Evolutionary conservation across 495 filamentous ascomycete genomes (phyloP).

Genomic region (Xylaria telfairii): DNA sequence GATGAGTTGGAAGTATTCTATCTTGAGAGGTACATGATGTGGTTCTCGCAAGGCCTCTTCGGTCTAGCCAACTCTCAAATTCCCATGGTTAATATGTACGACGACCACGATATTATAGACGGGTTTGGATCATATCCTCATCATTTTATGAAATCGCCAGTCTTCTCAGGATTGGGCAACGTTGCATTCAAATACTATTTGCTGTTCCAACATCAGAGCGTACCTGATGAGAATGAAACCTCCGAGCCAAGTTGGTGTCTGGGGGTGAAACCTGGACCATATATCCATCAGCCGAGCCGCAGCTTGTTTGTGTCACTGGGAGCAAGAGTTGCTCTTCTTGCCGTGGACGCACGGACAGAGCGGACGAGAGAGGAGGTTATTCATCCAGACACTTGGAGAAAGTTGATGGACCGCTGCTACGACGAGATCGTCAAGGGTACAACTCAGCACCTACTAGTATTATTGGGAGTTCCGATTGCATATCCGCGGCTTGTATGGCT

Average conservation of each 20-base stretch:
- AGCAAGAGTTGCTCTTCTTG: slow-evolving; percentile 77
- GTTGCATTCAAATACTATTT: slow-evolving; percentile 98
- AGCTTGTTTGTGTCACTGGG: slow-evolving; percentile 88
- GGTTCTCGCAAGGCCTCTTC: slow-evolving; percentile 96
- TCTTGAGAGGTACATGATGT: slow-evolving; percentile 80
- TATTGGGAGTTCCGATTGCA: slow-evolving; percentile 86
- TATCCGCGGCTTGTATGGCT: slow-evolving; percentile 86
- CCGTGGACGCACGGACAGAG: slow-evolving; percentile 90
- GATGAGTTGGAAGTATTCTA: slow-evolving; percentile 87
- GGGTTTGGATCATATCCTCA: slow-evolving; percentile 93
- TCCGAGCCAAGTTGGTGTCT: slow-evolving; percentile 93
- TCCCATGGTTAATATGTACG: slow-evolving; percentile 97
- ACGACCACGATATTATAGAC: slow-evolving; percentile 98
- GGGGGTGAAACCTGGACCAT: slow-evolving; percentile 80
- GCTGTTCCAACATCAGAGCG: slow-evolving; percentile 95
- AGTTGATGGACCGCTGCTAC: slow-evolving; percentile 83
- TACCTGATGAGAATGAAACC: slow-evolving; percentile 75
- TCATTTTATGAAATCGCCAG: slow-evolving; percentile 87
- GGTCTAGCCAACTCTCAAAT: slow-evolving; percentile 92
- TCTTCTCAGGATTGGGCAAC: slow-evolving; percentile 86
- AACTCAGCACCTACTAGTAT: slow-evolving; percentile 85
- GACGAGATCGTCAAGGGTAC: slow-evolving; percentile 81
- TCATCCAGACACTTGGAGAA: slow-evolving; percentile 78
- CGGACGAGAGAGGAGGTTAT: slow-evolving; percentile 80
- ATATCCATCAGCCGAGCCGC: slow-evolving; percentile 84